These are phyloP conservation scores for Chlamydomonas reinhardtii DNA, from an alignment of 163 green algal genomes.

Conservation along the genomic window DNA sequence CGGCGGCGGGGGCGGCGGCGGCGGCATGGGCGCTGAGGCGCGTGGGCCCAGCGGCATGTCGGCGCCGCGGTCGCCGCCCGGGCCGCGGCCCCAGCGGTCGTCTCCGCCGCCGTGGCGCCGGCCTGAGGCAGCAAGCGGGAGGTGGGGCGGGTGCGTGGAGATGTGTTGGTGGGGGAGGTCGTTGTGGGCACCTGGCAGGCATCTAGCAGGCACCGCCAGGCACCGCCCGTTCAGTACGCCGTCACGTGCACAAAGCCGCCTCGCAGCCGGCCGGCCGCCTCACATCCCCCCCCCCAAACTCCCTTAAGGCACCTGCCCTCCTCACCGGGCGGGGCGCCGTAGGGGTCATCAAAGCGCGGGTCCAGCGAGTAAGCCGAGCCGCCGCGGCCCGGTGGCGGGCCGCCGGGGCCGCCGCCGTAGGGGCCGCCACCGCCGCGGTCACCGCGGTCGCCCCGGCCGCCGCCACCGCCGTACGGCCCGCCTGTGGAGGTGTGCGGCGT, in stretches of 20 bases:
- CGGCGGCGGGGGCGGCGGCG: slow-evolving; percentile 19
- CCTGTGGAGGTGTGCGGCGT: too few relatives aligned
- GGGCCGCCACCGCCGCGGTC: neutral
- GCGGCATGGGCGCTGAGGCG: neutral
- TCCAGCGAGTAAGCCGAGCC: neutral
- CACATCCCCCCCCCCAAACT: too few relatives aligned
- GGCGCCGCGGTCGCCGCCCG: neutral
- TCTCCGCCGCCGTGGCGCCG: neutral
- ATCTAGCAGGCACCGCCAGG: too few relatives aligned
- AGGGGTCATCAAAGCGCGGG: slow-evolving; percentile 26
- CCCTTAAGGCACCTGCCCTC: too few relatives aligned
- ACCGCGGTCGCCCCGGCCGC: neutral
- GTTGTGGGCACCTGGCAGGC: too few relatives aligned
- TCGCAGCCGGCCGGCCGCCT: too few relatives aligned
- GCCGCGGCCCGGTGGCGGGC: neutral
- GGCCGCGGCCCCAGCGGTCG: slow-evolving; percentile 4
- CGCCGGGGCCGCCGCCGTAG: slow-evolving; percentile 9
- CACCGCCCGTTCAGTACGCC: too few relatives aligned
- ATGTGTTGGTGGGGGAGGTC: too few relatives aligned
- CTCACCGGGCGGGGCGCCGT: neutral
- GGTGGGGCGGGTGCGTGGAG: too few relatives aligned
- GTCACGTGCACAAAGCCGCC: too few relatives aligned
- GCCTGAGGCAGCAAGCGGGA: too few relatives aligned
- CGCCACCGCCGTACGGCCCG: neutral
- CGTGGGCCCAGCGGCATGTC: neutral